Evolutionary conservation across 148 eudicot genomes (phyloP).

Genomic region (Rheum nobile): DNA sequence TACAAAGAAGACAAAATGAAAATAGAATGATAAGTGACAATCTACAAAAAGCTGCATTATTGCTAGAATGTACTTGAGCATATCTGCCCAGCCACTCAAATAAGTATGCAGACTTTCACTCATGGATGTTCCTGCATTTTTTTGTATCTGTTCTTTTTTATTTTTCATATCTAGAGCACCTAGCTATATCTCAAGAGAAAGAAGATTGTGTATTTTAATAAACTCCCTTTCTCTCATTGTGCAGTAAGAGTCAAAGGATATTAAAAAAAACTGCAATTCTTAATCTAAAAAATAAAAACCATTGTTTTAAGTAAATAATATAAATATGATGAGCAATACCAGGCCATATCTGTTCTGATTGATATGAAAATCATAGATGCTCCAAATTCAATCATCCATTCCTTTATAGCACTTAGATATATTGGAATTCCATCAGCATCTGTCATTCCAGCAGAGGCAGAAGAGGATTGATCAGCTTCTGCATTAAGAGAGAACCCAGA

Average conservation of each 20-base stretch:
- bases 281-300: background rate
- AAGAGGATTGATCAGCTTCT: constrained; percentile 39
- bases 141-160: no score
- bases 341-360: constrained; percentile 90
- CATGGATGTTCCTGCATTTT: background rate
- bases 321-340: constrained; percentile 33
- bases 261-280: background rate
- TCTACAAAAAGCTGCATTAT: background rate
- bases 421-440: constrained; percentile 36
- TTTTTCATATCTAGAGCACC: background rate
- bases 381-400: constrained; percentile 44
- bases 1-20: background rate
- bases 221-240: background rate
- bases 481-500: constrained; percentile 65
- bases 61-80: background rate
- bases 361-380: constrained; percentile 57
- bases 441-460: constrained; percentile 27
- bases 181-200: background rate
- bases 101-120: background rate
- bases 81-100: no score
- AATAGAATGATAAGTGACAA: background rate
- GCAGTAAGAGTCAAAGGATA: background rate
- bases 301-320: background rate
- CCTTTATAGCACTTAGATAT: constrained; percentile 40
- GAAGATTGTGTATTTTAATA: background rate